These are phyloP conservation scores for Xerocomellus chrysenteron DNA, from an alignment of 768 basidiomycete genomes.

Conservation along the genomic window DNA sequence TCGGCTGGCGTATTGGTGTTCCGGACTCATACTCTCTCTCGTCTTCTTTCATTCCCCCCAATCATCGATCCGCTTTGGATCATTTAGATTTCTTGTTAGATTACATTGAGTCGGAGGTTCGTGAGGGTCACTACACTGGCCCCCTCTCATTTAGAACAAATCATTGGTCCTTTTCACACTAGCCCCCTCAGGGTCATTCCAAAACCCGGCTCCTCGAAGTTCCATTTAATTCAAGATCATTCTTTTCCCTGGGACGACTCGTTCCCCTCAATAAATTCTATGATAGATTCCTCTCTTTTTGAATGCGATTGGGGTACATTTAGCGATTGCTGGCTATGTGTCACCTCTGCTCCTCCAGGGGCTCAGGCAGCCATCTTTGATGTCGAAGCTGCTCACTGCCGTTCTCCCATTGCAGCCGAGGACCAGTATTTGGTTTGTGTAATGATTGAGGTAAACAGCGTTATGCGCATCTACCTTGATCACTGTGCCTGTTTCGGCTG, in stretches of 20 bases:
- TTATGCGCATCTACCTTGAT: background rate
- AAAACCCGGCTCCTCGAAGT: slow-evolving; percentile 29
- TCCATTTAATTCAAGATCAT: slow-evolving; percentile 33
- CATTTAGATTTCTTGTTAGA: slow-evolving; percentile 23
- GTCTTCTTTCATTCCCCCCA: background rate
- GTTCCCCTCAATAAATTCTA: too few species aligned
- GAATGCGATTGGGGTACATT: too few species aligned
- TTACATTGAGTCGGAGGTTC: slow-evolving; percentile 35
- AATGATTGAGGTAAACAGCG: background rate
- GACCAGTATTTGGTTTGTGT: background rate
- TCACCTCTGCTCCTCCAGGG: too few species aligned
- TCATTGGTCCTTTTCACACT: slow-evolving; percentile 42
- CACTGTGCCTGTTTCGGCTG: background rate
- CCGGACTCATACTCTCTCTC: background rate
- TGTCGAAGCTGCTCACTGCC: background rate
- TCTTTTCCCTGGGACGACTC: too few species aligned
- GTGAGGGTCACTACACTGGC: slow-evolving; percentile 6
- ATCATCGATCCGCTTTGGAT: background rate
- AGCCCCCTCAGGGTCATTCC: slow-evolving; percentile 41
- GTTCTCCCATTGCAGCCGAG: background rate
- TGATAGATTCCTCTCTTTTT: too few species aligned
- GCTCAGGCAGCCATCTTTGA: background rate
- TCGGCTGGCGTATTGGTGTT: background rate
- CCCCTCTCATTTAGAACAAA: slow-evolving; percentile 1
- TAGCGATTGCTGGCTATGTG: too few species aligned